phyloP scores from a whole-genome alignment of 202 grass and related monocot genomes.

The Setaria viridis region DNA sequence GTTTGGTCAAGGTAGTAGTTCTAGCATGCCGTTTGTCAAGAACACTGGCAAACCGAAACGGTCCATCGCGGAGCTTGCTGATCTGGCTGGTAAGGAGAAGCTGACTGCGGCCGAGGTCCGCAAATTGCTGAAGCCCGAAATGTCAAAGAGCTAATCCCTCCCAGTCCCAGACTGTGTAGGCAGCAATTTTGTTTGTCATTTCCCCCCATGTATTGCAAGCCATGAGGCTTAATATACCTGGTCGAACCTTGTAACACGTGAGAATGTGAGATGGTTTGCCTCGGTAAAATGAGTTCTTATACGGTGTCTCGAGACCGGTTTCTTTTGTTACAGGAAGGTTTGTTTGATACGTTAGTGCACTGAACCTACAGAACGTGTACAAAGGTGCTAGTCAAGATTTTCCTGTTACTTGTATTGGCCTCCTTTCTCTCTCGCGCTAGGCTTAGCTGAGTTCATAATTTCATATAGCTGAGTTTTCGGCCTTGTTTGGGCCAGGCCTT shows the following conservation, averaged over 20 bases:
- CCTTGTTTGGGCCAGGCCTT: no score
- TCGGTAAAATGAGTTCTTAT: neutral
- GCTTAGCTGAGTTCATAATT: neutral
- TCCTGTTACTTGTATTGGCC: neutral
- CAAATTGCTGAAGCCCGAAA: slow-evolving; percentile 50
- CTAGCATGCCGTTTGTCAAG: slow-evolving; percentile 42
- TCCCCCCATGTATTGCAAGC: neutral
- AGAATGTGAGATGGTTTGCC: neutral
- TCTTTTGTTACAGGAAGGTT: neutral
- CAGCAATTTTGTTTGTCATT: slow-evolving; percentile 30
- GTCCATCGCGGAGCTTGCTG: slow-evolving; percentile 47
- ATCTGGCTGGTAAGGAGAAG: slow-evolving; percentile 75
- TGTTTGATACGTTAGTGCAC: neutral
- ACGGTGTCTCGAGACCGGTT: neutral
- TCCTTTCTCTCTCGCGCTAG: neutral
- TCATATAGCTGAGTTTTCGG: no score
- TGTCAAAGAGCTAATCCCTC: slow-evolving; percentile 44
- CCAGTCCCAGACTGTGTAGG: slow-evolving; percentile 16
- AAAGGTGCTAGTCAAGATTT: neutral
- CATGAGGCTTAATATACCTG: neutral
- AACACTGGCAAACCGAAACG: slow-evolving; percentile 49
- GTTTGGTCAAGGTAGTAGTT: slow-evolving; percentile 26
- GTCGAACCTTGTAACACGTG: no score
- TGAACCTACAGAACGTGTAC: neutral
- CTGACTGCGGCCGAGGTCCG: slow-evolving; percentile 67